Percentiles rank a stretch among this genome's conserved stretches.
These are phyloP conservation scores for Larix kaempferi DNA, from an alignment of 75 land plant species.

Conservation along the genomic window DNA sequence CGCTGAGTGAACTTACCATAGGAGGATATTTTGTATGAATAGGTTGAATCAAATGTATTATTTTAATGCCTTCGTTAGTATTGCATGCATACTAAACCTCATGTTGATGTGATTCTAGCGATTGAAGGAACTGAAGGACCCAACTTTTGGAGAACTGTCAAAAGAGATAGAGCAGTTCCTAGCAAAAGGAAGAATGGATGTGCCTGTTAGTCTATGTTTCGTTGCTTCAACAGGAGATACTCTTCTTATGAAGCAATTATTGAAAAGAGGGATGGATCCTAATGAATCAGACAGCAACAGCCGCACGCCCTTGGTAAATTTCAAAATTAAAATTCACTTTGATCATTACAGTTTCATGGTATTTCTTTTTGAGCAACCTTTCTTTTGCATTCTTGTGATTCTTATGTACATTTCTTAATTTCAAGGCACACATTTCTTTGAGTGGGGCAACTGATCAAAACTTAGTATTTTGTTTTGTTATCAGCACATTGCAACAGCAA, in stretches of 20 bases:
- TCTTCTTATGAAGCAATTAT: constrained; percentile 37
- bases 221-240: constrained; percentile 44
- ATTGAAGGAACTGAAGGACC: constrained; percentile 40
- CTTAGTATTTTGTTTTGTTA: not conserved
- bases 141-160: constrained; percentile 33
- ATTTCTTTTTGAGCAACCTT: not conserved
- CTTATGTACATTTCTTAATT: not conserved
- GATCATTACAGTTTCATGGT: not conserved
- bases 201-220: constrained; percentile 44
- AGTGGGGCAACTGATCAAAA: not conserved
- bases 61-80: not conserved
- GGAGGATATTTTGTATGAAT: no score
- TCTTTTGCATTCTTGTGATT: not conserved
- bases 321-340: not conserved
- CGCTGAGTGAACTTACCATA: no score
- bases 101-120: constrained; percentile 19
- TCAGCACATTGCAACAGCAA: constrained; percentile 85
- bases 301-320: constrained; percentile 53
- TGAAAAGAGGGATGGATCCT: constrained; percentile 48
- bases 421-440: not conserved
- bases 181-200: constrained; percentile 34
- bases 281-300: constrained; percentile 52
- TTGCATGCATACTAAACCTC: not conserved
- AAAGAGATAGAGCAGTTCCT: constrained; percentile 49
- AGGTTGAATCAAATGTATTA: not conserved